Base-by-base conservation (phyloP, 768 basidiomycete species). In the Hypholoma fasciculare region DNA sequence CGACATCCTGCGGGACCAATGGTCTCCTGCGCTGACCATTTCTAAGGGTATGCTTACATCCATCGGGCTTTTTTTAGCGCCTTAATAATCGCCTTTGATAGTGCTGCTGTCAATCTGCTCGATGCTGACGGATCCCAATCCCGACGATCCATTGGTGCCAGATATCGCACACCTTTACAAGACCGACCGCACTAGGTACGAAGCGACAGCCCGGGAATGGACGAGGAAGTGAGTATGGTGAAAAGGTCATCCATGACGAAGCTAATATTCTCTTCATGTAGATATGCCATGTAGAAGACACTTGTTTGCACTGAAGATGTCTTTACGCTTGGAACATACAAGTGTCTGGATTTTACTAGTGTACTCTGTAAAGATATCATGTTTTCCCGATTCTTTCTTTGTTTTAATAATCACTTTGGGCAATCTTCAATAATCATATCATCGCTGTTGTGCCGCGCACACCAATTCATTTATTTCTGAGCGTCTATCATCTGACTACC, bases 151-250 rank as follows among this genome's bases (percentile, higher is more conserved):
- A 3, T 81, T 98, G 74, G 96, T 98, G 49, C 97, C 97, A 54
- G 97, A 99, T 70, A 98, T 98, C 63, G 97, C 97, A 56, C 94
- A 96, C 75, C 76, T 98, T 65, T 99, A 99, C 88, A 99, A 98
- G 94, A 98, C 96, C 38, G 97, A 99, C 78, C 87, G 96, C 66
- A 78, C 92, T 63, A 88, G 96, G 68, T 99, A 99, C 72, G 97
- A 98, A 77, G 92, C 95, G 60, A 98, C 94, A 36, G 97, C 97
- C 26, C 83, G 95, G 78, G 97, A 99, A 82, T 99, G 96, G 96
- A 96, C 96, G 74, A 89, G 96, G 86, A 98, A 98, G 96, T 98
- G 70, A 66, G 92, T 78, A 17, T 7, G 16, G 19, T 17, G 27
- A 11, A 46, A 23, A 30, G 23, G 38, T 48, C 26, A 34, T 50